Evolutionary conservation across 2,329 filamentous ascomycete genomes (phyloP), one percentile per base, ranked within the genome.

Genomic region (Sphaerostilbella broomeana): DNA sequence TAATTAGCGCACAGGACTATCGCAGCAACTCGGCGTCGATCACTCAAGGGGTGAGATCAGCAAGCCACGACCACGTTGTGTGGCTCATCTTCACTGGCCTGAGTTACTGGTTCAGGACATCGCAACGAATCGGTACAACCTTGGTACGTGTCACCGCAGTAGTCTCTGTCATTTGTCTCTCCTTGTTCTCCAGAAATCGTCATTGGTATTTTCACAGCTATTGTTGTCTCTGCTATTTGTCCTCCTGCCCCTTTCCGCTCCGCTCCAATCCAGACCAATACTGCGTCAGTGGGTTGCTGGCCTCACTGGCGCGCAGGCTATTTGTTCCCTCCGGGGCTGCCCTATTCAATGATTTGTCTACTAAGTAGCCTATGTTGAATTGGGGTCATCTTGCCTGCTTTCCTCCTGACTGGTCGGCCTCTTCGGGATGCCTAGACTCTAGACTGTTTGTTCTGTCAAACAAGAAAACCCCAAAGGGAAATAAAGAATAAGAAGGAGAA

Each of bases 21-120:
- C 40, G 40, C 28, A 34, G 40, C 40, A 35, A 25, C 22, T 42
- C 36, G 31, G 31, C 40, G 40, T 39, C 40, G 40, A 43, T 43
- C 40, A 38, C 35, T 40, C 24, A 43, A 31, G 37, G 36, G 40
- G 29, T 26, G 40, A 43, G 40, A 43, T 43, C 40, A 43, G 40
- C 40, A 42, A 42, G 40, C 40, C 40, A 42, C 40, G 37, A 42
- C 35, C 40, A 39, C 40, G 35, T 42, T 42, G 35, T 40, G 40
- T 40, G 40, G 35, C 36, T 35, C 30, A 28, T 31, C 36, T 29
- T 26, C 13, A 19, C 17, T 16, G 20, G 39, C 24, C 19, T 26
- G 27, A 18, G 33, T 36, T 30, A 24, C 38, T 35, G 38, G 32
- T 36, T 41, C 39, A 21, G 35, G 34, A 42, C 36, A 32, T 43